Evolutionary conservation across 129 eudicot genomes (phyloP).

Genomic region (carrot (Daucus carota)): DNA sequence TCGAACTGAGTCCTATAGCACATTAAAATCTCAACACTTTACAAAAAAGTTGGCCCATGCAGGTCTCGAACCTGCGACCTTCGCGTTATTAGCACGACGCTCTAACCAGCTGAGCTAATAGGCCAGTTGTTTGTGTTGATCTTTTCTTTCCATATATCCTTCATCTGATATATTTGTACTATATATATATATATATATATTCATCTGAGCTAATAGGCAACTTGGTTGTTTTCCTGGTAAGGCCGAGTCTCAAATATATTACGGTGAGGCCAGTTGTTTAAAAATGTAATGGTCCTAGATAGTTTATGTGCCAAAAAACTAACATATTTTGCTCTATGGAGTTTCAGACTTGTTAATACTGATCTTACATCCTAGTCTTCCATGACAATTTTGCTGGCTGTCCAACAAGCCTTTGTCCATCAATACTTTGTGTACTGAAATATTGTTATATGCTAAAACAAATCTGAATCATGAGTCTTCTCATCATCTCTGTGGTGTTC

Average conservation of each 20-base stretch:
- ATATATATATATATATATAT: too few species aligned
- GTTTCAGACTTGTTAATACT: not conserved
- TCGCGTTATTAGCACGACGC: slow-evolving; percentile 94
- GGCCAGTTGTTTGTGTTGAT: slow-evolving; percentile 28
- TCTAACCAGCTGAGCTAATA: slow-evolving; percentile 96
- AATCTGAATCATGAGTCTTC: not conserved
- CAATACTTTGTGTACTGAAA: not conserved
- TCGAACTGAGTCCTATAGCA: not conserved
- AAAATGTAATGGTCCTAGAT: not conserved
- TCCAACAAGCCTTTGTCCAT: not conserved
- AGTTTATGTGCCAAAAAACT: too few species aligned
- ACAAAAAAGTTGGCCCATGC: slow-evolving; percentile 70
- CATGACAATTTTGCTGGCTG: not conserved
- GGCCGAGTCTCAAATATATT: too few species aligned
- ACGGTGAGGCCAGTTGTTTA: not conserved
- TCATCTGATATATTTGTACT: not conserved
- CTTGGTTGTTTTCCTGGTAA: not conserved
- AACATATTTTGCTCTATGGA: not conserved
- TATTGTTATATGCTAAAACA: not conserved
- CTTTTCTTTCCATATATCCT: not conserved
- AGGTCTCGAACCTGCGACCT: slow-evolving; percentile 92
- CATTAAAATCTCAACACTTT: not conserved
- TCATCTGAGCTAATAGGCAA: not conserved
- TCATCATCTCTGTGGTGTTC: not conserved
- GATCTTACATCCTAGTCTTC: not conserved